Evolutionary conservation across 345 rosid species (phyloP).

Genomic region (Conringia planisiliqua): DNA sequence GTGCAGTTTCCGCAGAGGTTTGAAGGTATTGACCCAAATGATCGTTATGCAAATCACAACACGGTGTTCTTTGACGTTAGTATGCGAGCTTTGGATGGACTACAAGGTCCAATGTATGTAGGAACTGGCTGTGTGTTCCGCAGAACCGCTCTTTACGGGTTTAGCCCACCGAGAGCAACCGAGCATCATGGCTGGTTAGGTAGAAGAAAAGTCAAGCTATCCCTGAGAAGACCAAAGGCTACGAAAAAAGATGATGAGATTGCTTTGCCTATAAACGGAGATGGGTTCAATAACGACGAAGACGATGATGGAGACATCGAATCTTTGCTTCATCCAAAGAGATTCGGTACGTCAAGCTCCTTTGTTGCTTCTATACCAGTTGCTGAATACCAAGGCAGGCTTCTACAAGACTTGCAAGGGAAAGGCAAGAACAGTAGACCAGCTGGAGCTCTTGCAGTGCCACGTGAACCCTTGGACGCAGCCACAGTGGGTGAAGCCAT

Average conservation of each 20-base stretch:
- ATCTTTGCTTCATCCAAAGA: background rate
- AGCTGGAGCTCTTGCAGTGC: background rate
- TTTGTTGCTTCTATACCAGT: background rate
- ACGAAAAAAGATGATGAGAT: background rate
- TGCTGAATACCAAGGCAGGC: background rate
- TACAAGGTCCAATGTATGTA: background rate
- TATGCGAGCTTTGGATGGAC: background rate
- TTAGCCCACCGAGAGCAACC: background rate
- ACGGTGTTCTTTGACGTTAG: background rate
- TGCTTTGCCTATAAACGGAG: background rate
- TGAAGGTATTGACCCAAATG: constrained; percentile 59
- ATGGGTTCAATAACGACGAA: background rate
- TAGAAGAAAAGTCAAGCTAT: background rate
- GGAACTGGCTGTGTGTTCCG: background rate
- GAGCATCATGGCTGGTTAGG: background rate
- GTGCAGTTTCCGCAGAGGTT: constrained; percentile 65
- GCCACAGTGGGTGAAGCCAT: background rate
- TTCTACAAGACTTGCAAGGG: background rate
- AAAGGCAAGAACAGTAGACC: constrained; percentile 4
- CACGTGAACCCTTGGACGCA: background rate
- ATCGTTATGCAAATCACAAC: background rate
- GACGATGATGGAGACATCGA: background rate
- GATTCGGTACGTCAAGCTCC: background rate
- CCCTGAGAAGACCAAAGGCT: background rate
- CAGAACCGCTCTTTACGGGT: background rate